These are phyloP conservation scores for Arctium minus DNA, from an alignment of 129 eudicot genomes.

Conservation along the genomic window DNA sequence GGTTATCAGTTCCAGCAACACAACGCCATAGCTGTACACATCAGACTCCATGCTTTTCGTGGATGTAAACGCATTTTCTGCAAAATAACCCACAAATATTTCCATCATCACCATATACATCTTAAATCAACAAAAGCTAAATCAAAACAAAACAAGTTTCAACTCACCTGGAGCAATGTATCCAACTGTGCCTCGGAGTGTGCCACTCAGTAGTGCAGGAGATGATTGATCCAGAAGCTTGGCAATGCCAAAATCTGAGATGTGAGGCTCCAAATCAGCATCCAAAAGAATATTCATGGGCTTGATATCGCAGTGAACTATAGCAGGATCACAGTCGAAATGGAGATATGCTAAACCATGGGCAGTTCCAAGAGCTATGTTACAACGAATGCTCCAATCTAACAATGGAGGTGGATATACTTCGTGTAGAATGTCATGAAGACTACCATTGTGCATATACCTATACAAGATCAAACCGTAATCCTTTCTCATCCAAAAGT, in stretches of 20 bases:
- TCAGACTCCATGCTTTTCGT: conserved; percentile 68
- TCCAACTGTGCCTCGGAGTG: conserved; percentile 67
- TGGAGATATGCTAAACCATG: conserved; percentile 83
- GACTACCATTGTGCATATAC: conserved; percentile 84
- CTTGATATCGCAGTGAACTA: conserved; percentile 80
- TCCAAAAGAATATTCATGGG: conserved; percentile 85
- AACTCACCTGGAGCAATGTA: conserved; percentile 87
- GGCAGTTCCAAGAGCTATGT: conserved; percentile 77
- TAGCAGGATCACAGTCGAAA: conserved; percentile 75
- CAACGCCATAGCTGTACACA: conserved; percentile 88
- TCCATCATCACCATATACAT: not conserved
- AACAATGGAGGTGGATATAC: conserved; percentile 40
- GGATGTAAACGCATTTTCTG: conserved; percentile 78
- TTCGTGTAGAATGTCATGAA: conserved; percentile 68
- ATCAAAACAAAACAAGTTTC: not conserved
- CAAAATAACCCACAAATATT: not conserved
- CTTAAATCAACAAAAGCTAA: not conserved
- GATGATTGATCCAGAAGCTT: conserved; percentile 80
- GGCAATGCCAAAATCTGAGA: conserved; percentile 93
- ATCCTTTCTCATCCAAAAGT: conserved; percentile 64
- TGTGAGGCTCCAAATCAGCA: conserved; percentile 78
- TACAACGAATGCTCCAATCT: conserved; percentile 62
- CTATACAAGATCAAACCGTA: conserved; percentile 64
- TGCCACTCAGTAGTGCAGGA: conserved; percentile 27
- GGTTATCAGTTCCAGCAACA: conserved; percentile 72